A percentile compares a stretch with the other conserved stretches of the same genome.
phyloP scores from a whole-genome alignment of 208 protist species.

The Angomonas deanei region DNA sequence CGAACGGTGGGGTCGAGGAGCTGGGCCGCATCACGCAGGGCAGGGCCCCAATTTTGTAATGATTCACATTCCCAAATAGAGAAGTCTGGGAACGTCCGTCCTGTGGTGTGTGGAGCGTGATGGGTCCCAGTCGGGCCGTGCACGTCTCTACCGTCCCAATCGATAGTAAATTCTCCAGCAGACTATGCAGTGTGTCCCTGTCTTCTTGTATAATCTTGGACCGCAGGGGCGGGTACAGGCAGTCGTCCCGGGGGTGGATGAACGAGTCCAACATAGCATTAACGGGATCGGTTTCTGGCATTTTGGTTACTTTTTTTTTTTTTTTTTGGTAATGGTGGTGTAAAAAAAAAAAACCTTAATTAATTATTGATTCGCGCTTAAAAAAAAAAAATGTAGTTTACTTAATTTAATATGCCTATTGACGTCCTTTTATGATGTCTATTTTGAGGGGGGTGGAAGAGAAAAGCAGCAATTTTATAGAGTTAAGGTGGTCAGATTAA shows the following conservation, averaged over 20 bases:
- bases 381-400: conserved; percentile 5
- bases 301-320: too few relatives aligned
- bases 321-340: too few relatives aligned
- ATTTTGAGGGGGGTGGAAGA: not conserved
- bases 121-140: not conserved
- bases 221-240: conserved; percentile 19
- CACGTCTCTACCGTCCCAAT: conserved; percentile 25
- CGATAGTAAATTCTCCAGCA: conserved; percentile 9
- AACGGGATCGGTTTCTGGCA: too few relatives aligned
- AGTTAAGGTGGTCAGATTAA: not conserved
- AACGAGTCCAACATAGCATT: not conserved
- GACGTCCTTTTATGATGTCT: not conserved
- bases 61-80: not conserved
- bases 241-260: conserved; percentile 5
- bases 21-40: not conserved
- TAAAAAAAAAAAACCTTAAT: too few relatives aligned
- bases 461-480: not conserved
- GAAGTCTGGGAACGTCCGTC: not conserved
- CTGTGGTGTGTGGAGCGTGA: not conserved
- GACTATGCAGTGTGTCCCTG: conserved; percentile 10
- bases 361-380: too few relatives aligned
- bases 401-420: not conserved
- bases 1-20: not conserved
- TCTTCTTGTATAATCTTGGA: conserved; percentile 18
- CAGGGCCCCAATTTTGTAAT: not conserved